Evolutionary conservation across 305 asterid genomes (phyloP).

Genomic region (Solanum aculeatissimum): DNA sequence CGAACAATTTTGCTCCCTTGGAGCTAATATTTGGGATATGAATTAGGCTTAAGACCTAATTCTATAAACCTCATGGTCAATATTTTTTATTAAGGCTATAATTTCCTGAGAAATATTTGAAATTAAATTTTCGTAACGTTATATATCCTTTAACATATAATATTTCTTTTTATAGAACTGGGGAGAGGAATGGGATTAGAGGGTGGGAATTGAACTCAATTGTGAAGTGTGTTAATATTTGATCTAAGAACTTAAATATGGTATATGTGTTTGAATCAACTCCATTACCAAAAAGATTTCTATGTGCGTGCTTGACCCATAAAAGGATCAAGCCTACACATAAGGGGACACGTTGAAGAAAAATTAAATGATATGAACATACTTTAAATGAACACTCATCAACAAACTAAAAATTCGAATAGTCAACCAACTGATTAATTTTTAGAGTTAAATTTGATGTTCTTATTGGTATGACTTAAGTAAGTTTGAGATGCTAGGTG

Average conservation of each 20-base stretch:
- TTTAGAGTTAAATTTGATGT: not conserved
- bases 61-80: not conserved
- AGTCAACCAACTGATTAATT: not conserved
- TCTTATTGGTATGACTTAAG: not conserved
- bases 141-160: not conserved
- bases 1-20: not conserved
- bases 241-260: not conserved
- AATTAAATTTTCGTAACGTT: not conserved
- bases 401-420: not conserved
- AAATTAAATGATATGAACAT: not conserved
- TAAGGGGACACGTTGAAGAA: not conserved
- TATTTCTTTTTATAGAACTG: not conserved
- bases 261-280: not conserved
- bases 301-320: not conserved
- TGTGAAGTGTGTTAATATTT: not conserved
- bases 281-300: not conserved
- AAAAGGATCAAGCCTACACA: not conserved
- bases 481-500: not conserved
- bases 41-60: not conserved
- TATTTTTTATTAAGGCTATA: not conserved
- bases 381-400: not conserved
- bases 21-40: not conserved
- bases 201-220: not conserved
- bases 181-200: not conserved
- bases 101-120: not conserved